These are phyloP conservation scores for Colletotrichum incanum DNA, from an alignment of 2,329 filamentous ascomycete species.

Conservation along the genomic window DNA sequence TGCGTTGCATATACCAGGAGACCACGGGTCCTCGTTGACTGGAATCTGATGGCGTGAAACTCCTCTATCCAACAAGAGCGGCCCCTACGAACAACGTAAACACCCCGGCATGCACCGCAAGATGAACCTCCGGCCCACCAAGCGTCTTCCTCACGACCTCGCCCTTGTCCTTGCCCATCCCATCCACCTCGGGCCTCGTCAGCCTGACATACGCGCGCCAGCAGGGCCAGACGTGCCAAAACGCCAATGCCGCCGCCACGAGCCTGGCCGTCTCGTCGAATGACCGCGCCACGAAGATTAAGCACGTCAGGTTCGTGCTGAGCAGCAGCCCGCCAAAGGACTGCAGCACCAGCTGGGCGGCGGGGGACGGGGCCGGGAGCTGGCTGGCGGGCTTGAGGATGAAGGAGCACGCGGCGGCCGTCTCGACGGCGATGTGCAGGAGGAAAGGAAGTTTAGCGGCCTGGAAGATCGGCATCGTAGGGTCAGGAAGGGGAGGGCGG, in stretches of 20 bases:
- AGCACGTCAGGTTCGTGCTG: conserved; percentile 60
- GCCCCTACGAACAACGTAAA: conserved; percentile 54
- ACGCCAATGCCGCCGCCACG: conserved; percentile 59
- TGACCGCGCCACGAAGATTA: conserved; percentile 53
- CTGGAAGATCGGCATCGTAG: conserved; percentile 43
- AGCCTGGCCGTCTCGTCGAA: conserved; percentile 53
- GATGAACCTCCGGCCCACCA: conserved; percentile 64
- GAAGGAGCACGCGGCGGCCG: conserved; percentile 63
- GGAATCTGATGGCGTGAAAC: no score
- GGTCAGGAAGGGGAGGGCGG: neutral
- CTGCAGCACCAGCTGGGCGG: conserved; percentile 60
- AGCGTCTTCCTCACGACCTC: conserved; percentile 50
- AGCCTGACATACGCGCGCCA: conserved; percentile 59
- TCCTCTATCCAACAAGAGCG: conserved; percentile 42
- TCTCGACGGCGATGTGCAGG: conserved; percentile 57
- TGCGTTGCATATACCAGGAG: neutral
- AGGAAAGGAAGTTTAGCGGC: conserved; percentile 53
- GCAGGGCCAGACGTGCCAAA: conserved; percentile 66
- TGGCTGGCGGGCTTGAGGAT: conserved; percentile 60
- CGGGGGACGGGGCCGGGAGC: conserved; percentile 57
- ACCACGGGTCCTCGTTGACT: neutral
- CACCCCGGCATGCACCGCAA: conserved; percentile 59
- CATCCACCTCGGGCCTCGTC: conserved; percentile 40
- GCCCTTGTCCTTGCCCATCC: neutral
- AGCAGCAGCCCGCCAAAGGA: conserved; percentile 65